Percentiles rank a stretch among this genome's conserved stretches.
phyloP scores from a whole-genome alignment of 371 early-diverging fungal genomes.

The Mycotypha africana region DNA sequence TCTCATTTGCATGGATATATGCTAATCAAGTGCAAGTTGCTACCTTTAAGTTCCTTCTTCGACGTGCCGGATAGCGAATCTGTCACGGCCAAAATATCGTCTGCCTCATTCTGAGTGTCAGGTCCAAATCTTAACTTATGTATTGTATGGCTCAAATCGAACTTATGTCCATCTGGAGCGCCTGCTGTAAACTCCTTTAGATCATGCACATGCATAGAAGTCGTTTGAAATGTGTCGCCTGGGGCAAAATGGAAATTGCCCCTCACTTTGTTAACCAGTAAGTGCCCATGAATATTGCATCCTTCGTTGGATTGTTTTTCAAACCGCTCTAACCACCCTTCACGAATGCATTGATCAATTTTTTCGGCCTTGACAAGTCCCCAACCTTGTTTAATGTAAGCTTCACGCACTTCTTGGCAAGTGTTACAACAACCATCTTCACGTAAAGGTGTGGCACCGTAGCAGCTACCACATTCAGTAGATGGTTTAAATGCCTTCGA shows the following conservation, averaged over 20 bases:
- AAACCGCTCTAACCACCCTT: conserved; percentile 76
- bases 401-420: conserved; percentile 87
- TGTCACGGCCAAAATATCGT: conserved; percentile 47
- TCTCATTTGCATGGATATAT: no score
- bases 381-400: conserved; percentile 82
- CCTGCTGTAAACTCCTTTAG: conserved; percentile 51
- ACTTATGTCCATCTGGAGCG: conserved; percentile 46
- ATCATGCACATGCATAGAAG: conserved; percentile 84
- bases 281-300: conserved; percentile 78
- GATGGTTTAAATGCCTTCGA: conserved; percentile 39
- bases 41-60: conserved; percentile 19
- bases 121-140: conserved; percentile 72
- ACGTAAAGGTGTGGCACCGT: conserved; percentile 62
- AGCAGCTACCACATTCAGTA: conserved; percentile 87
- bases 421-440: conserved; percentile 91
- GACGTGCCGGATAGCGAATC: conserved; percentile 75
- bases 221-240: conserved; percentile 79
- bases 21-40: background rate
- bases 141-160: conserved; percentile 83
- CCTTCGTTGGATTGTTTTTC: conserved; percentile 83
- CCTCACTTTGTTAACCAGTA: conserved; percentile 88
- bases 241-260: conserved; percentile 93
- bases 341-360: conserved; percentile 90
- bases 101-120: conserved; percentile 18
- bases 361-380: conserved; percentile 63